Conservation (phyloP, 352 stramenopile genomes). For the Phytophthora hybrid region DNA sequence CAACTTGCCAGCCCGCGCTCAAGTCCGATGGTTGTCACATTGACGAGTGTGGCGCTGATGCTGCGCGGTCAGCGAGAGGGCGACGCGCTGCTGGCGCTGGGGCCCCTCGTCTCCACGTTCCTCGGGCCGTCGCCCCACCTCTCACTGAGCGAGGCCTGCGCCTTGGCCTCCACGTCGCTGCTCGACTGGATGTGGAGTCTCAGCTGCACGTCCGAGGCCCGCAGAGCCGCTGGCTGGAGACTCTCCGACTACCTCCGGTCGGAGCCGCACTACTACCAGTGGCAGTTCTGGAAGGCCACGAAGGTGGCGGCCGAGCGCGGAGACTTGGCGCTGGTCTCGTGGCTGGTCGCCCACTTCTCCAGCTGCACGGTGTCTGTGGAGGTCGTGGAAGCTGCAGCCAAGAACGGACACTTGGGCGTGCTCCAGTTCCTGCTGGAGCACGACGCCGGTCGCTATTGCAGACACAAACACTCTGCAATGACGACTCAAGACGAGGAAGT, state of each 20-base stretch:
- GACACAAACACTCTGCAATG: conserved; percentile 1
- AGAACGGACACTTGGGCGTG: not conserved
- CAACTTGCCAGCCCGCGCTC: too few species aligned
- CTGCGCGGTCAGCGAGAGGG: not conserved
- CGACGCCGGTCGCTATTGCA: not conserved
- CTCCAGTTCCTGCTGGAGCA: not conserved
- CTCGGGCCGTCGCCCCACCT: not conserved
- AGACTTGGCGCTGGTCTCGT: not conserved
- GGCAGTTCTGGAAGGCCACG: not conserved
- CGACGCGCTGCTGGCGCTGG: not conserved
- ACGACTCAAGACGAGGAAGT: not conserved
- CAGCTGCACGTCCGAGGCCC: not conserved
- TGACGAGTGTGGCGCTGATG: not conserved
- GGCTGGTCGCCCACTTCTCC: not conserved
- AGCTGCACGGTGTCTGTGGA: not conserved
- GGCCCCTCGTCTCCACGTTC: not conserved
- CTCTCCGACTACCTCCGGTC: not conserved
- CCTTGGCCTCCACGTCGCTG: not conserved
- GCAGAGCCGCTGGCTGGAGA: not conserved
- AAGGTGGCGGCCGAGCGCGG: not conserved
- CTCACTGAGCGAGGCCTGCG: not conserved
- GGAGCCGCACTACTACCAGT: not conserved
- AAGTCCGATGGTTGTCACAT: not conserved
- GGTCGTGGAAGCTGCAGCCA: not conserved
- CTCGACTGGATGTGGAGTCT: not conserved